Evolutionary conservation across 2,329 filamentous ascomycete genomes (phyloP).

Genomic region (Juglanconis oblonga): DNA sequence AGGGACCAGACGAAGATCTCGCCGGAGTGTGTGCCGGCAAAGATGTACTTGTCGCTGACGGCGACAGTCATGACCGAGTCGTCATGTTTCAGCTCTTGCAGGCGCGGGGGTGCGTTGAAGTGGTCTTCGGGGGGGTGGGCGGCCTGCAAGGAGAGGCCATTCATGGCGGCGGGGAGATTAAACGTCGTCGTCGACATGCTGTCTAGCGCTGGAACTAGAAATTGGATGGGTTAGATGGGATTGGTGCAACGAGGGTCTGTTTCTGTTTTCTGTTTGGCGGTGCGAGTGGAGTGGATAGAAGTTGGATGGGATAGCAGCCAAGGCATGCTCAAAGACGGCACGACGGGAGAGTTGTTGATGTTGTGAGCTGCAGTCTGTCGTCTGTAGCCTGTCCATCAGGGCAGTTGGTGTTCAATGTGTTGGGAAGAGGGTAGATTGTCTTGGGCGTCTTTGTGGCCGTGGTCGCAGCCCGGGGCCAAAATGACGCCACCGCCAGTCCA

Average conservation of each 20-base stretch:
- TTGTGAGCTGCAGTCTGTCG: neutral
- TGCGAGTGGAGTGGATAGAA: neutral
- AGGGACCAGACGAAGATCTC: slow-evolving; percentile 92
- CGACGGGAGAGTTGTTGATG: neutral
- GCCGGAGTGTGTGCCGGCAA: slow-evolving; percentile 88
- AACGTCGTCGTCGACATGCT: neutral
- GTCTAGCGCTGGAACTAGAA: neutral
- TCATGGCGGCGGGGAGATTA: neutral
- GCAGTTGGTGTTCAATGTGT: too few species aligned
- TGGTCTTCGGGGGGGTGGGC: neutral
- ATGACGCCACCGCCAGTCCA: slow-evolving; percentile 7
- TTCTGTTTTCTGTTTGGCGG: neutral
- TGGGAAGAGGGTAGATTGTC: neutral
- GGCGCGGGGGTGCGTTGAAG: slow-evolving; percentile 52
- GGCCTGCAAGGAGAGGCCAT: slow-evolving; percentile 4
- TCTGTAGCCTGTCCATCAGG: neutral
- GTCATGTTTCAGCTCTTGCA: slow-evolving; percentile 73
- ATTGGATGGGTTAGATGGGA: neutral
- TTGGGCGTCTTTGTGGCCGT: too few species aligned
- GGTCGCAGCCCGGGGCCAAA: neutral
- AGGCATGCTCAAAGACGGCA: neutral
- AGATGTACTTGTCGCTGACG: slow-evolving; percentile 77
- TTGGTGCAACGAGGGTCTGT: neutral
- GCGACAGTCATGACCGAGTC: slow-evolving; percentile 81
- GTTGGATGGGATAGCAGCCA: neutral